Conservation (phyloP, 805 yeast species). For the Ogataea glucozyma region DNA sequence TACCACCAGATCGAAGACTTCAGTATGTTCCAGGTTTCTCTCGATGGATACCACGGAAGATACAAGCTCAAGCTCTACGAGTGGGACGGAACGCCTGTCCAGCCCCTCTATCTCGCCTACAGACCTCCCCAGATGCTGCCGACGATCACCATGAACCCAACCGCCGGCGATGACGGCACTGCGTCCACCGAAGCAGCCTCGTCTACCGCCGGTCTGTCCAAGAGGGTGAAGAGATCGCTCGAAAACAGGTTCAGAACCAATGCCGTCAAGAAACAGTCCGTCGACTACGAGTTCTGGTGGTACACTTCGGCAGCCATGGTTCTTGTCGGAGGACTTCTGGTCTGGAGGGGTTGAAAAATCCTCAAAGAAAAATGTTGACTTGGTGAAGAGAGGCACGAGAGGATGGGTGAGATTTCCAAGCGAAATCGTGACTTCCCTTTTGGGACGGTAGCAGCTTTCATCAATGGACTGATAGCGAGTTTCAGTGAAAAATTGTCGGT, state of each 20-base stretch:
- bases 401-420: too few relatives aligned
- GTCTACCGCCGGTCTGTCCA: constrained; percentile 34
- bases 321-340: constrained; percentile 33
- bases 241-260: constrained; percentile 80
- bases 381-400: too few relatives aligned
- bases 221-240: constrained; percentile 65
- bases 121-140: constrained; percentile 97
- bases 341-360: constrained; percentile 23
- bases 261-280: constrained; percentile 49
- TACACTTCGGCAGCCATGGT: constrained; percentile 50
- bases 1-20: constrained; percentile 69
- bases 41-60: constrained; percentile 84
- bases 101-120: constrained; percentile 90
- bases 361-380: too few relatives aligned
- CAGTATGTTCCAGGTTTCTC: constrained; percentile 53
- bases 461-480: too few relatives aligned
- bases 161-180: constrained; percentile 36
- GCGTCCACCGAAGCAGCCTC: too few relatives aligned
- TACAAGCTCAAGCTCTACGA: constrained; percentile 71
- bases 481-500: too few relatives aligned
- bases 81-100: constrained; percentile 76
- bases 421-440: too few relatives aligned
- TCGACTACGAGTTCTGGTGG: constrained; percentile 55
- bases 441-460: too few relatives aligned
- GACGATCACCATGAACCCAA: constrained; percentile 87